Percentiles rank a stretch among this genome's conserved stretches.
Evolutionary conservation across 2,329 filamentous ascomycete species (phyloP).

Genomic region (Botryotinia calthae): DNA sequence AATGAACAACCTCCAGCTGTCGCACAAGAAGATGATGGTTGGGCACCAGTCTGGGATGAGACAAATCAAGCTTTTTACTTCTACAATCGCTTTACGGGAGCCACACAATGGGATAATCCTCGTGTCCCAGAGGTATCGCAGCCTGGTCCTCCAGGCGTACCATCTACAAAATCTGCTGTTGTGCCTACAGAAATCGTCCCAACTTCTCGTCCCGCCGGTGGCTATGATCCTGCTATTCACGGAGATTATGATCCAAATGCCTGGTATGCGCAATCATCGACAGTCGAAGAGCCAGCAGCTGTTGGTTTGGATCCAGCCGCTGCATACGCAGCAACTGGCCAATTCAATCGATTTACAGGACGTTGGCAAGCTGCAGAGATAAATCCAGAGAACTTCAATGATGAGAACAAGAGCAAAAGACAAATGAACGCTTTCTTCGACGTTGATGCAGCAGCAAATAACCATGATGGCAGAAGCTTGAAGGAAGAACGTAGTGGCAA

Average conservation of each 20-base stretch:
- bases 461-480: constrained; percentile 83
- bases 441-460: constrained; percentile 88
- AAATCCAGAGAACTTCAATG: constrained; percentile 73
- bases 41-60: constrained; percentile 77
- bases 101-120: constrained; percentile 84
- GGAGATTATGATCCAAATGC: constrained; percentile 94
- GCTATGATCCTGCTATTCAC: constrained; percentile 95
- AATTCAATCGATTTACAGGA: constrained; percentile 92
- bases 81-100: constrained; percentile 73
- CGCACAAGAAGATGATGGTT: constrained; percentile 66
- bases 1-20: constrained; percentile 47
- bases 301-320: constrained; percentile 43
- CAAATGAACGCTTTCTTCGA: constrained; percentile 97
- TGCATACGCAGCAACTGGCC: constrained; percentile 64
- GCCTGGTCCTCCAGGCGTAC: constrained; percentile 32
- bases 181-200: constrained; percentile 30
- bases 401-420: constrained; percentile 80
- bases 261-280: constrained; percentile 74
- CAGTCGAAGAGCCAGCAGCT: constrained; percentile 40
- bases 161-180: constrained; percentile 34
- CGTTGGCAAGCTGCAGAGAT: constrained; percentile 69
- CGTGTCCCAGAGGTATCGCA: constrained; percentile 54
- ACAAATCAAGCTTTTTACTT: constrained; percentile 73
- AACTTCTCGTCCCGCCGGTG: constrained; percentile 54
- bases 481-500: constrained; percentile 87